phyloP scores from a whole-genome alignment of 208 protist genomes.

The Wallacemonas sp. region DNA sequence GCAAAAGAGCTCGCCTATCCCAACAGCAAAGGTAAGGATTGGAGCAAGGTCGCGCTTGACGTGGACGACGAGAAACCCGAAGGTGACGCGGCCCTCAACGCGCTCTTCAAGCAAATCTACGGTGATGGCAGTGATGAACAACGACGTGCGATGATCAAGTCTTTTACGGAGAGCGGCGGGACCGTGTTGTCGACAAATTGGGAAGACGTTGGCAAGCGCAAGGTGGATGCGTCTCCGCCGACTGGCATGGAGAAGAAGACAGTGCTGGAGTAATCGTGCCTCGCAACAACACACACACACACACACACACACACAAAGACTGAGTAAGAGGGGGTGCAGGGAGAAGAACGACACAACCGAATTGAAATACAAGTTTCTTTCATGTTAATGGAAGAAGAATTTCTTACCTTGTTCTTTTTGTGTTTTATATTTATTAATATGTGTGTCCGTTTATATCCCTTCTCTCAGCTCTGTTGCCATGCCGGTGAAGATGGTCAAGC shows the following conservation, averaged over 20 bases:
- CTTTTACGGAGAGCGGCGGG: slow-evolving; percentile 93
- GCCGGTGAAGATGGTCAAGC: too few relatives aligned
- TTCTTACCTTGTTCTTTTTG: too few relatives aligned
- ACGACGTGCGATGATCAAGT: slow-evolving; percentile 95
- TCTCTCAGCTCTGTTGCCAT: too few relatives aligned
- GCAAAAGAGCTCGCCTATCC: slow-evolving; percentile 66
- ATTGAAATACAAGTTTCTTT: too few relatives aligned
- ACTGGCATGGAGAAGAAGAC: slow-evolving; percentile 90
- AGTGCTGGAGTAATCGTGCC: slow-evolving; percentile 27
- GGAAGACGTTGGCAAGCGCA: slow-evolving; percentile 89
- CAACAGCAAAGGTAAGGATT: slow-evolving; percentile 88
- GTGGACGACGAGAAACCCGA: slow-evolving; percentile 88
- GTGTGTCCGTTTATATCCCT: too few relatives aligned
- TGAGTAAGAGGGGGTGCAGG: too few relatives aligned
- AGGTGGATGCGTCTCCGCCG: slow-evolving; percentile 83
- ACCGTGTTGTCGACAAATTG: slow-evolving; percentile 97
- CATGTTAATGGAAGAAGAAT: too few relatives aligned
- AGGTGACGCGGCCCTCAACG: slow-evolving; percentile 89
- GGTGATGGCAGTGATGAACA: slow-evolving; percentile 88
- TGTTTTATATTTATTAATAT: too few relatives aligned
- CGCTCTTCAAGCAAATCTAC: slow-evolving; percentile 95
- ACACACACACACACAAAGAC: background rate
- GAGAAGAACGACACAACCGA: too few relatives aligned
- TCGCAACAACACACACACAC: background rate
- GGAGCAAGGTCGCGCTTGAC: slow-evolving; percentile 66